Conservation (phyloP, 306 rosid genomes). For the Trifolium dubium region DNA sequence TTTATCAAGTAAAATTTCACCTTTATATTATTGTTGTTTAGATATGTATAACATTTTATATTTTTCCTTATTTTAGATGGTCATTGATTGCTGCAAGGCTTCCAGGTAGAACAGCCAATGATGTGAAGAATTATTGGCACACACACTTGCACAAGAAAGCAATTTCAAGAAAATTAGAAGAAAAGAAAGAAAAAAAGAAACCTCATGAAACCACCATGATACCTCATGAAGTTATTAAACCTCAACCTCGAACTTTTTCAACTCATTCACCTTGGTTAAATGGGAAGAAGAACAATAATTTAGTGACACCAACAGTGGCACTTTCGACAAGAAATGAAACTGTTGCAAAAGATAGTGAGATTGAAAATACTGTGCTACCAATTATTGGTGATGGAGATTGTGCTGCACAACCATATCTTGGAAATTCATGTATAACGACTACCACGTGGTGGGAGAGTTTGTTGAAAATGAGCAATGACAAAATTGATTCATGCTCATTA, state of each 20-base stretch:
- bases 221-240: constrained; percentile 14
- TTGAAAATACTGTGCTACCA: not conserved
- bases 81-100: constrained; percentile 2
- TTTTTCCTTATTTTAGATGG: constrained; percentile 10
- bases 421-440: not conserved
- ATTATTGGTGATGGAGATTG: not conserved
- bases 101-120: not conserved
- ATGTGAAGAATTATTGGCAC: constrained; percentile 27
- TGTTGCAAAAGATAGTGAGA: not conserved
- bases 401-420: not conserved
- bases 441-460: constrained; percentile 18
- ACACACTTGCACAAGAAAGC: constrained; percentile 6
- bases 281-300: not conserved
- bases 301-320: not conserved
- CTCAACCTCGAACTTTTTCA: constrained; percentile 28
- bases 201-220: not conserved
- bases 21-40: too few relatives aligned
- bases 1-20: too few relatives aligned
- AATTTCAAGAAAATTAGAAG: not conserved
- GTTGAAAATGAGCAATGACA: not conserved
- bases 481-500: not conserved
- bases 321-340: not conserved
- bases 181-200: not conserved
- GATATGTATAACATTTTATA: too few relatives aligned
- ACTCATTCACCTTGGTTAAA: not conserved